These are phyloP conservation scores for Micractinium sp. DNA, from an alignment of 139 green algal species.

Conservation along the genomic window DNA sequence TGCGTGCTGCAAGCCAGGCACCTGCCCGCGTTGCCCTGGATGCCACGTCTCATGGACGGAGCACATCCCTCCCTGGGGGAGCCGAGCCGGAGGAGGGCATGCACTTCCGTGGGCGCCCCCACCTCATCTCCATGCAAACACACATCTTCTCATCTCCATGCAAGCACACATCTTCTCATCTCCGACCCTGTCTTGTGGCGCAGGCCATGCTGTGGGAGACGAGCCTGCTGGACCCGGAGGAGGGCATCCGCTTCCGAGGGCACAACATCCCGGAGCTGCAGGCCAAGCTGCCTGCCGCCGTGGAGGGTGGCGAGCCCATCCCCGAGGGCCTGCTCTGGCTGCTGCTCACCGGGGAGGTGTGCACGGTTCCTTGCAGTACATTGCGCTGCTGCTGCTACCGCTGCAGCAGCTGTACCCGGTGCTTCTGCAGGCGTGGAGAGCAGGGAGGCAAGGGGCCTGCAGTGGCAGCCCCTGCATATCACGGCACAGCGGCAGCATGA, in stretches of 20 bases:
- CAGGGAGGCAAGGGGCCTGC: neutral
- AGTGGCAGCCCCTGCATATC: neutral
- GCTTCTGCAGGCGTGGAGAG: neutral
- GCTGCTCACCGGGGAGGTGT: constrained; percentile 91
- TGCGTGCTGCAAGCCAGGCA: too few relatives aligned
- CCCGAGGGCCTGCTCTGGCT: constrained; percentile 98
- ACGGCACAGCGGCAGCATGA: neutral
- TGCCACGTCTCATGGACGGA: too few relatives aligned
- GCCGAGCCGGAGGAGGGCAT: too few relatives aligned
- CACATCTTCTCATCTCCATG: too few relatives aligned
- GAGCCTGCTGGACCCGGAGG: constrained; percentile 94
- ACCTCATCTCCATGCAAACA: too few relatives aligned
- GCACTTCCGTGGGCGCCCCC: too few relatives aligned
- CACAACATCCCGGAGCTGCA: constrained; percentile 92
- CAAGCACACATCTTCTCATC: too few relatives aligned
- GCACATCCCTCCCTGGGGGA: too few relatives aligned
- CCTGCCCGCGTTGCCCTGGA: too few relatives aligned
- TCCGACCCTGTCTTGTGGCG: neutral
- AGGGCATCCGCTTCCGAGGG: constrained; percentile 97
- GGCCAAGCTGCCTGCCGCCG: constrained; percentile 76
- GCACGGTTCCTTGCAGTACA: neutral
- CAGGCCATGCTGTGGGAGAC: constrained; percentile 96
- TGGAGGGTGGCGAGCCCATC: constrained; percentile 85
- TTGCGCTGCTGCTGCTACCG: too few relatives aligned
- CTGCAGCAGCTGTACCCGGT: too few relatives aligned